phyloP scores from a whole-genome alignment of 202 grass and related monocot species.

The Alloteropsis angusta region DNA sequence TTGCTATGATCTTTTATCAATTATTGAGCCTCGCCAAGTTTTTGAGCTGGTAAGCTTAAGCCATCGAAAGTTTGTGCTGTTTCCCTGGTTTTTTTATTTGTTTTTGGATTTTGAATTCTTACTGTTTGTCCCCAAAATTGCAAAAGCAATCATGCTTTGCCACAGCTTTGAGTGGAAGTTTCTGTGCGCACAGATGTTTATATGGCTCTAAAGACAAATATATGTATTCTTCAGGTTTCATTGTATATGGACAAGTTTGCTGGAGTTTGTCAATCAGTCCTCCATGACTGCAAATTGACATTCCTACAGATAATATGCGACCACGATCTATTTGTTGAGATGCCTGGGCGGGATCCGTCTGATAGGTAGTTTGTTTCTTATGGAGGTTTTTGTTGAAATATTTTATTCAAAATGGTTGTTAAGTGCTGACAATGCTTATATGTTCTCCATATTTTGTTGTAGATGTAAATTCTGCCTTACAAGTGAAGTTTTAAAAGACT shows the following conservation, averaged over 20 bases:
- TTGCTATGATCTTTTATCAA: conserved; percentile 90
- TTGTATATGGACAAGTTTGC: conserved; percentile 99
- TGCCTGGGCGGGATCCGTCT: conserved; percentile 96
- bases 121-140: neutral
- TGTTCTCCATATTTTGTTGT: neutral
- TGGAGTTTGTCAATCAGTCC: conserved; percentile 90
- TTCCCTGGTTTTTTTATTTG: neutral
- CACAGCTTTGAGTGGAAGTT: neutral
- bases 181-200: neutral
- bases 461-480: neutral
- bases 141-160: conserved; percentile 18
- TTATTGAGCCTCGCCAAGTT: conserved; percentile 97
- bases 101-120: conserved; percentile 2
- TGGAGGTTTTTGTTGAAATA: neutral
- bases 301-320: conserved; percentile 99
- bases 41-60: conserved; percentile 83
- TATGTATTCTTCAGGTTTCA: conserved; percentile 61
- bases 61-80: neutral
- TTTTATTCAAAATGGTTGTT: neutral
- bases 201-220: conserved; percentile 13
- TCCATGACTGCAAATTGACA: conserved; percentile 96
- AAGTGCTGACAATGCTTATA: conserved; percentile 5
- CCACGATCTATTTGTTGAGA: conserved; percentile 97
- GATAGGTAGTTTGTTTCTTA: conserved; percentile 53
- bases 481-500: neutral